phyloP scores from a whole-genome alignment of 495 filamentous ascomycete genomes.

The Hypoxylon crocopeplum region DNA sequence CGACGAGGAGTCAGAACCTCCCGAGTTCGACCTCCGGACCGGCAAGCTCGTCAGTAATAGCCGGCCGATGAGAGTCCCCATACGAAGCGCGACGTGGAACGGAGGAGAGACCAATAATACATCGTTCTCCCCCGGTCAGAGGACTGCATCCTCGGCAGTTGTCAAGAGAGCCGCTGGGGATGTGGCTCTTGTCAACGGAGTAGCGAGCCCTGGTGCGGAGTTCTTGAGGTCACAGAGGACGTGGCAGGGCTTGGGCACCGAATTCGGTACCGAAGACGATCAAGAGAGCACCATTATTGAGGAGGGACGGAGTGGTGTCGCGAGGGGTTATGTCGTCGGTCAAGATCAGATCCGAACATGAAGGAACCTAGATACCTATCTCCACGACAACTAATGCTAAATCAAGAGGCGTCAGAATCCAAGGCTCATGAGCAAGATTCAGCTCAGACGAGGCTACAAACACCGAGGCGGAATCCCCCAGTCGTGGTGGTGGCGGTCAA shows the following conservation, averaged over 20 bases:
- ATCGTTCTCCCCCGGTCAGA: constrained; percentile 9
- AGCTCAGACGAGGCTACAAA: no score
- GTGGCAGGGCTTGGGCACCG: constrained; percentile 91
- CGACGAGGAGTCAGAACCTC: constrained; percentile 66
- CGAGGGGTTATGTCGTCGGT: constrained; percentile 86
- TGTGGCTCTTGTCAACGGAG: constrained; percentile 76
- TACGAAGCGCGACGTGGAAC: constrained; percentile 38
- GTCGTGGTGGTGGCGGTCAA: no score
- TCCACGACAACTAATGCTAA: no score
- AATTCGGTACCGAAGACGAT: constrained; percentile 61
- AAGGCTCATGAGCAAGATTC: no score
- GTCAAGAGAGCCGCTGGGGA: constrained; percentile 51
- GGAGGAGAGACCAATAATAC: constrained; percentile 19
- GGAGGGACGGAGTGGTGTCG: constrained; percentile 87
- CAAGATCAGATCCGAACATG: constrained; percentile 48
- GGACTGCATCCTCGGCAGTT: constrained; percentile 37
- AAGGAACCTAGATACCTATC: no score
- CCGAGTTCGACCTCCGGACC: constrained; percentile 90
- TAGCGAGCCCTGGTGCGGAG: constrained; percentile 89
- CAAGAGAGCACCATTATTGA: constrained; percentile 72
- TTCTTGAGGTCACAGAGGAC: constrained; percentile 81
- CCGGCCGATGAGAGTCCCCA: constrained; percentile 71
- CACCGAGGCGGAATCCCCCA: no score
- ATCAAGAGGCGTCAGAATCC: no score
- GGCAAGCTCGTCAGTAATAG: constrained; percentile 84